Percentiles rank a stretch among this genome's conserved stretches.
Conservation (phyloP, 768 basidiomycete genomes). For the Candolleomyces efflorescens region DNA sequence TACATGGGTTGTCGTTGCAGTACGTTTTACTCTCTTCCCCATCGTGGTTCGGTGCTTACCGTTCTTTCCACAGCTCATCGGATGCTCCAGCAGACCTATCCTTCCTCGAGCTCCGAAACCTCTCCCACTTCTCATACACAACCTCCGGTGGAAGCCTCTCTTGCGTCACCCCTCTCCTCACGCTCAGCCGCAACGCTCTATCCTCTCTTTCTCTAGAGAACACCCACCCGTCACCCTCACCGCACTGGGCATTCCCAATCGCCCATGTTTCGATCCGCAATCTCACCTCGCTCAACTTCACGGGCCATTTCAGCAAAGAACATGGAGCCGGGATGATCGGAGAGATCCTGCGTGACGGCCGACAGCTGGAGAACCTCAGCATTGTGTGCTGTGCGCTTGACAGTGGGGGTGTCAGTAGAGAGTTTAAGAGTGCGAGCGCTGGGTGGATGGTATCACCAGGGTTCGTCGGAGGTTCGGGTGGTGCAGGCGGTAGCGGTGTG, state of each 20-base stretch:
- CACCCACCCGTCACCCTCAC: slow-evolving; percentile 33
- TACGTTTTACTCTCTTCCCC: slow-evolving; percentile 21
- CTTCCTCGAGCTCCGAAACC: slow-evolving; percentile 46
- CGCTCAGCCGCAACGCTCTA: slow-evolving; percentile 48
- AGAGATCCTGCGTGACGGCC: slow-evolving; percentile 56
- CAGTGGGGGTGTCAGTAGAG: slow-evolving; percentile 41
- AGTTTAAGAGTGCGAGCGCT: slow-evolving; percentile 29
- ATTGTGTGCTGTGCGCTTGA: slow-evolving; percentile 50
- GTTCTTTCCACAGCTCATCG: slow-evolving; percentile 30
- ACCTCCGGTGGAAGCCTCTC: slow-evolving; percentile 38
- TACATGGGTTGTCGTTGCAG: slow-evolving; percentile 56
- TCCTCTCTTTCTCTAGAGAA: slow-evolving; percentile 54
- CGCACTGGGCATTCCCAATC: slow-evolving; percentile 53
- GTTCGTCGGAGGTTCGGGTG: background rate
- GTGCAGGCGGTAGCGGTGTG: slow-evolving; percentile 22
- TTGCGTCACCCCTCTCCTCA: slow-evolving; percentile 42
- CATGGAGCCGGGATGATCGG: slow-evolving; percentile 29
- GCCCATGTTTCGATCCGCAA: slow-evolving; percentile 54
- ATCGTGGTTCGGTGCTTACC: background rate
- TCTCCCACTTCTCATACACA: slow-evolving; percentile 55
- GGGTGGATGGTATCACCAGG: background rate
- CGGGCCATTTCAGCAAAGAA: slow-evolving; percentile 39
- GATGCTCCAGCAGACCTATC: slow-evolving; percentile 42
- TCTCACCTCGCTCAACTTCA: slow-evolving; percentile 60
- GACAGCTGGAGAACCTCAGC: slow-evolving; percentile 59